Percentiles rank a stretch among this genome's conserved stretches.
Conservation (phyloP, 768 basidiomycete genomes). For the Boletus bicolor region DNA sequence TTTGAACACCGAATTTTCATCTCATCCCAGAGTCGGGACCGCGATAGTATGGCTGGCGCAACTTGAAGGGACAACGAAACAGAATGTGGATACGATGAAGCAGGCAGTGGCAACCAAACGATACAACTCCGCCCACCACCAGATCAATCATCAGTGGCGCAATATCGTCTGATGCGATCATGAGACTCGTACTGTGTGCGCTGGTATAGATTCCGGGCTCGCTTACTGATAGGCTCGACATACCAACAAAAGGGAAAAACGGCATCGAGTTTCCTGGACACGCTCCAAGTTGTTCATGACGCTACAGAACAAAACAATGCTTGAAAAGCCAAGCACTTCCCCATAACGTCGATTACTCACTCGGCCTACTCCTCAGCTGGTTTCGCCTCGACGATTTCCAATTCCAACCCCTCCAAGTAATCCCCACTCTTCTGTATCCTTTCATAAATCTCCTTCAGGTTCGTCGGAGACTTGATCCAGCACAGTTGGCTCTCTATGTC, state of each 20-base stretch:
- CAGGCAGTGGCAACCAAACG: too few species aligned
- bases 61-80: not conserved
- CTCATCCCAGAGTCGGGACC: too few species aligned
- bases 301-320: not conserved
- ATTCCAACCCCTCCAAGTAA: not conserved
- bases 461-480: not conserved
- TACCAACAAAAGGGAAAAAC: too few species aligned
- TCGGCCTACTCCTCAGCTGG: not conserved
- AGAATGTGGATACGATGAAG: not conserved
- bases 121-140: too few species aligned
- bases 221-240: too few species aligned
- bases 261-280: too few species aligned
- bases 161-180: slow-evolving; percentile 1
- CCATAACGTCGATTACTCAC: not conserved
- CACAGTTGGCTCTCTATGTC: not conserved
- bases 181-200: not conserved
- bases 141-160: not conserved
- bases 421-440: not conserved
- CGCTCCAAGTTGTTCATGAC: too few species aligned
- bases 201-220: too few species aligned
- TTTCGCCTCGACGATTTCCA: not conserved
- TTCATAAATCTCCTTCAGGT: not conserved
- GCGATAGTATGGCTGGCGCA: not conserved
- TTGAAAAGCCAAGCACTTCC: not conserved
- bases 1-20: not conserved